Base-by-base conservation (phyloP, 345 rosid genomes). In the Capsella bursapastoris region DNA sequence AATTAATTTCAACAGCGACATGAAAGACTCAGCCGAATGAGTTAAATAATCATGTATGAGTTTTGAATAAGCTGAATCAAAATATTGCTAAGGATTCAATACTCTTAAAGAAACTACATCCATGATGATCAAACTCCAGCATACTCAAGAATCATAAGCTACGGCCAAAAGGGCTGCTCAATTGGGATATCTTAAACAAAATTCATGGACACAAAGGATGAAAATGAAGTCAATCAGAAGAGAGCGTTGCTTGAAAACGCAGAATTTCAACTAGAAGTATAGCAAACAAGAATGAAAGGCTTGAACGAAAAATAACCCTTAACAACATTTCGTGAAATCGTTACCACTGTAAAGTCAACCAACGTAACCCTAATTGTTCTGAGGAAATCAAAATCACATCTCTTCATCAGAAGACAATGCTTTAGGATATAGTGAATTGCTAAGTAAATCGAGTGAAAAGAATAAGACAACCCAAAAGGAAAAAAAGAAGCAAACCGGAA, bases 401-500 rank as follows among this genome's bases (percentile, higher is more conserved):
- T 18, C 16, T 49, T 50, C n/a, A 15, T 27, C 16, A 41, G 11
- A 68, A 25, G 10, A 14, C 18, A 2, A 25, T 50, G 29, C 44
- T 57, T 65, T 6, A 6, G 32, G 32, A 32, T 29, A 31, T 16
- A 29, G 13, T 5, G 5, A 44, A 52, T 9, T 10, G 50, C 43
- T 38, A 41, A 10, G 64, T 22, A 59, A 16, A 51, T 40, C 27
- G 15, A 28, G 27, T 47, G 9, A 0, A 60, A 41, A 29, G 18
- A 10, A n/a, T 48, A 73, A 58, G 47, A 70, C 32, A 56, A n/a
- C 5, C 2, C 22, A n/a, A 13, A 22, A 31, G 28, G 5, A 7
- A 15, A 10, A 14, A 6, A 45, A 45, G 27, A 28, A 25, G 13
- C 12, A 73, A 83, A 89, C 97, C 87, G 35, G 81, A 31, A 71